Evolutionary conservation across 768 basidiomycete genomes (phyloP).

Genomic region (Panus rudis): DNA sequence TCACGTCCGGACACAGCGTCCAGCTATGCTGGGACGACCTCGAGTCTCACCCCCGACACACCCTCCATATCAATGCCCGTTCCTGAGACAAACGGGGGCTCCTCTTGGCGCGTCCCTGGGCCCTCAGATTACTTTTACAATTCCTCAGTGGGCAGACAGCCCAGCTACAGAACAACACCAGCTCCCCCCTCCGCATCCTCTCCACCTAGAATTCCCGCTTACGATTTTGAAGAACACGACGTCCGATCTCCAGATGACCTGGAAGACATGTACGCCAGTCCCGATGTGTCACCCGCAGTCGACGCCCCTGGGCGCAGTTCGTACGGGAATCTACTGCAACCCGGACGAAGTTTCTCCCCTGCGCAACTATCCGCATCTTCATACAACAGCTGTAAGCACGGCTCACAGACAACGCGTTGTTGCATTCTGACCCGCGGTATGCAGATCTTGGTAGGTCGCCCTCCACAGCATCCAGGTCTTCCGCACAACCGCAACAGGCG

Average conservation of each 20-base stretch:
- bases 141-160: too few relatives aligned
- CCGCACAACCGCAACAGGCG: not conserved
- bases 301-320: not conserved
- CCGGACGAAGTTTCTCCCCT: too few relatives aligned
- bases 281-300: constrained; percentile 3
- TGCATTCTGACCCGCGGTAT: not conserved
- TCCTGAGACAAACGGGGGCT: constrained; percentile 11
- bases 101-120: too few relatives aligned
- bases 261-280: constrained; percentile 16
- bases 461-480: not conserved
- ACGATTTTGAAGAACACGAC: constrained; percentile 15
- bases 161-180: too few relatives aligned
- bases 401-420: too few relatives aligned
- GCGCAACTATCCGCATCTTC: not conserved
- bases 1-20: too few relatives aligned
- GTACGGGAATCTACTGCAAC: not conserved
- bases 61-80: constrained; percentile 17
- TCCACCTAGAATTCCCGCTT: not conserved
- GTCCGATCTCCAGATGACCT: constrained; percentile 14
- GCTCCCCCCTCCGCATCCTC: not conserved
- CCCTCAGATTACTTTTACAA: too few relatives aligned
- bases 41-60: constrained; percentile 10
- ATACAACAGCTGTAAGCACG: too few relatives aligned
- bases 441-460: not conserved
- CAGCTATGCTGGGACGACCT: constrained; percentile 10